Evolutionary conservation across 805 yeast genomes (phyloP).

Genomic region (Lipomyces chichibuensis): DNA sequence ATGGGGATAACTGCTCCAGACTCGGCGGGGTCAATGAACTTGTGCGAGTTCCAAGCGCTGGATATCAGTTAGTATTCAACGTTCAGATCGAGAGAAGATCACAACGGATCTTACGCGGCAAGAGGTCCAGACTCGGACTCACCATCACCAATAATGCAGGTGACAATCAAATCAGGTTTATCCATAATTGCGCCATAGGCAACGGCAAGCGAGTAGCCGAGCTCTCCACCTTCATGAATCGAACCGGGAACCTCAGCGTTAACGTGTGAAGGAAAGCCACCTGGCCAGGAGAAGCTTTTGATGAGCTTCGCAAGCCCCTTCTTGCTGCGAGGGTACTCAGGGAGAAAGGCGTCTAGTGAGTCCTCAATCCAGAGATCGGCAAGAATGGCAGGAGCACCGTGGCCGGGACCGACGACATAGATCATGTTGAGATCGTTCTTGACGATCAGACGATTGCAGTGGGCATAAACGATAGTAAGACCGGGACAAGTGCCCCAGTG

Average conservation of each 20-base stretch:
- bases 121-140: constrained; percentile 38
- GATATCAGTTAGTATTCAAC: background rate
- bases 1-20: constrained; percentile 37
- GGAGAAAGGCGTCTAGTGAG: constrained; percentile 31
- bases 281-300: constrained; percentile 35
- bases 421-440: constrained; percentile 32
- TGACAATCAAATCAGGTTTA: constrained; percentile 34
- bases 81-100: background rate
- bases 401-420: constrained; percentile 37
- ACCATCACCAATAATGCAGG: constrained; percentile 36
- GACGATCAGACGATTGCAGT: constrained; percentile 31
- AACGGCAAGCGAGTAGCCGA: constrained; percentile 38
- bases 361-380: constrained; percentile 36
- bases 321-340: constrained; percentile 28
- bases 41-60: constrained; percentile 36
- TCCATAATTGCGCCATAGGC: constrained; percentile 36
- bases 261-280: constrained; percentile 37
- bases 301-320: constrained; percentile 30
- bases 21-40: constrained; percentile 36
- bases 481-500: constrained; percentile 38
- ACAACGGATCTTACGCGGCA: constrained; percentile 25
- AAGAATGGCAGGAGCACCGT: constrained; percentile 37
- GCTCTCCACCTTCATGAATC: constrained; percentile 38
- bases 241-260: constrained; percentile 37
- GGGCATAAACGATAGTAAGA: constrained; percentile 34